These are phyloP conservation scores for Cyberlindnera lachancei DNA, from an alignment of 805 yeast species.

Conservation along the genomic window DNA sequence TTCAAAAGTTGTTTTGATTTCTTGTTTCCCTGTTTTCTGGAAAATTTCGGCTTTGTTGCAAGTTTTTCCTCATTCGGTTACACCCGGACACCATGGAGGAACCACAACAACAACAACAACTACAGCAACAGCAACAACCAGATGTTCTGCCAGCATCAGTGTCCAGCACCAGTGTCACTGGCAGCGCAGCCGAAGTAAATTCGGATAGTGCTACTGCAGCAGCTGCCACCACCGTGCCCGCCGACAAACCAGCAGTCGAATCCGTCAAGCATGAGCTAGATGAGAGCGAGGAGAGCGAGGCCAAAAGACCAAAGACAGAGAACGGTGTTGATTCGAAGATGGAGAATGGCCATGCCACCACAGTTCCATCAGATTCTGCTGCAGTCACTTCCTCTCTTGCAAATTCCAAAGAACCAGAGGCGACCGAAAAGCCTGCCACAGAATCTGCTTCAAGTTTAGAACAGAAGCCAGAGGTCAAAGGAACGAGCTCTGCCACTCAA, in stretches of 20 bases:
- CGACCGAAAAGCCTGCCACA: background rate
- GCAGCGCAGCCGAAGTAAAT: too few relatives aligned
- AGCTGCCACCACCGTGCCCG: too few relatives aligned
- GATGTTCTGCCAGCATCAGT: too few relatives aligned
- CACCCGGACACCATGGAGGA: background rate
- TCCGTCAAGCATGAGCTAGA: slow-evolving; percentile 7
- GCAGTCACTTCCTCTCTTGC: too few relatives aligned
- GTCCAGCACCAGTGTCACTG: too few relatives aligned
- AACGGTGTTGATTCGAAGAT: background rate
- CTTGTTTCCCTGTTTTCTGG: slow-evolving; percentile 1
- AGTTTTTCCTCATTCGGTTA: too few relatives aligned
- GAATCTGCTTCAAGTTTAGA: background rate
- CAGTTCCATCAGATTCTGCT: too few relatives aligned
- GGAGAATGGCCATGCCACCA: background rate
- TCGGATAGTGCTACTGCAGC: background rate
- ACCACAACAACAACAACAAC: background rate
- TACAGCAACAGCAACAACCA: too few relatives aligned
- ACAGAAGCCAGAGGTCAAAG: background rate
- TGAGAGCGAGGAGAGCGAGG: slow-evolving; percentile 2
- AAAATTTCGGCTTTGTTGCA: too few relatives aligned
- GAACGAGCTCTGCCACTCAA: background rate
- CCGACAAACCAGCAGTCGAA: background rate
- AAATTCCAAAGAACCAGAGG: too few relatives aligned
- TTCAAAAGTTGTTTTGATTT: slow-evolving; percentile 1
- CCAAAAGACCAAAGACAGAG: slow-evolving; percentile 7